Base-by-base conservation (phyloP, 805 yeast genomes). In the Metschnikowia gruessii region DNA sequence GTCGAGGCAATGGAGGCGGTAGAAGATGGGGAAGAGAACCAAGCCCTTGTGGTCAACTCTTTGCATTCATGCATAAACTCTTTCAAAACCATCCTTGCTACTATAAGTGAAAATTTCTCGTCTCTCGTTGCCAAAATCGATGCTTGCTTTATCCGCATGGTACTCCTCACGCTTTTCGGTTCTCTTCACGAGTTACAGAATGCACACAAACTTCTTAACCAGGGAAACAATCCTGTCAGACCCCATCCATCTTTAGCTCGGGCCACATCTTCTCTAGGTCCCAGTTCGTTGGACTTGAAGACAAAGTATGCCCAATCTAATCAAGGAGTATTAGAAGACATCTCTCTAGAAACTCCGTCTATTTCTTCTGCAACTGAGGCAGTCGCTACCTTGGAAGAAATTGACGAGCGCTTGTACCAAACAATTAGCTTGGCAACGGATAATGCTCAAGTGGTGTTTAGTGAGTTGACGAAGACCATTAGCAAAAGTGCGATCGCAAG, bases 391-490 rank as follows among this genome's bases (percentile, higher is more conserved):
- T 31, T 46, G 39, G 53, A 74, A 13, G 84, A 80, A 28, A 76
- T 81, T 24, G 95, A 87, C 59, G 80, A 77, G 36, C 83, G 81
- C 54, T 66, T 87, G 42, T 85, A 84, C 56, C 80, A 78, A 29
- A 79, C 87, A 16, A 72, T 87, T 35, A 77, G 74, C 24, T 70
- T 74, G 15, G 89, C 91, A 1, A 77, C 86, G 2, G 61, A 73
- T 13, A 77, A 85, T 44, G 91, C 96, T 1, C 86, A 81, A 55
- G 78, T 79, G n/a, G 95, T 88, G 2, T 83, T 85, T 56, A 76
- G 83, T 24, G 92, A 87, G 56, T 66, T 89, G 43, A 86, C 83
- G 26, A 71, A 76, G 47, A 87, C 87, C 0, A 81, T 85, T 39
- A 74, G 82, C 13, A 80, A 80, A 53, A 80, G 82, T 55, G 88